These are phyloP conservation scores for Botryotinia globosa DNA, from an alignment of 2,329 filamentous ascomycete genomes.

Conservation along the genomic window DNA sequence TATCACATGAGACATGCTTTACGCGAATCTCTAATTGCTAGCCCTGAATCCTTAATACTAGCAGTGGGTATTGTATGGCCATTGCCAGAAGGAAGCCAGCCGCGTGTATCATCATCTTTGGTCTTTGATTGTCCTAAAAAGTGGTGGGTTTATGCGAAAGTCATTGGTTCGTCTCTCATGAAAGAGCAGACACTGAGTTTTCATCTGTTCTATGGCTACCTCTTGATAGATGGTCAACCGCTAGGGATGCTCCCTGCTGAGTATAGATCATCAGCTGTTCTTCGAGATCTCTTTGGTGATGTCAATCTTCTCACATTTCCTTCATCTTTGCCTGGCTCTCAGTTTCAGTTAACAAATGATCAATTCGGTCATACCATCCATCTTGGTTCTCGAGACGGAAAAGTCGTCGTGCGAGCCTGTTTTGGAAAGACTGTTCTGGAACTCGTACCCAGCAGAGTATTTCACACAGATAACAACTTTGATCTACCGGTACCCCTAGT, in stretches of 20 bases:
- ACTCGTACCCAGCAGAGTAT: constrained; percentile 39
- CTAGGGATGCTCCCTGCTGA: constrained; percentile 53
- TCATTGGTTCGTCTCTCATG: constrained; percentile 34
- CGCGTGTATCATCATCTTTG: constrained; percentile 29
- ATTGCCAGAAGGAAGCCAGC: constrained; percentile 30
- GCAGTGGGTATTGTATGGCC: constrained; percentile 47
- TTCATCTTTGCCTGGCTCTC: constrained; percentile 53
- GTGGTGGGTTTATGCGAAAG: constrained; percentile 39
- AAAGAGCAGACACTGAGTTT: constrained; percentile 42
- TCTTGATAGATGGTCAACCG: constrained; percentile 49
- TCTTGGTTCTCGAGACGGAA: constrained; percentile 47
- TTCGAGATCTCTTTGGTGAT: constrained; percentile 53
- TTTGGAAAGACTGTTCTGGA: constrained; percentile 35
- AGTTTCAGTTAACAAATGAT: constrained; percentile 42
- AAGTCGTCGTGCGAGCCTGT: constrained; percentile 46
- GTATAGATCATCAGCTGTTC: constrained; percentile 44
- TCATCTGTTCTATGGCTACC: constrained; percentile 47
- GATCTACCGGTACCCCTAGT: constrained; percentile 54
- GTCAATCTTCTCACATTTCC: constrained; percentile 52
- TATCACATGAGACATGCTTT: constrained; percentile 42
- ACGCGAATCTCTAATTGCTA: constrained; percentile 37
- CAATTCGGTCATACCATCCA: constrained; percentile 49
- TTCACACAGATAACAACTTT: constrained; percentile 33
- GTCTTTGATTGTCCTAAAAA: constrained; percentile 30
- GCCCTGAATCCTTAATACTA: constrained; percentile 35